Evolutionary conservation across 352 stramenopile genomes (phyloP), one percentile per base, ranked within the genome.

Genomic region (Nothophytophthora sp.): DNA sequence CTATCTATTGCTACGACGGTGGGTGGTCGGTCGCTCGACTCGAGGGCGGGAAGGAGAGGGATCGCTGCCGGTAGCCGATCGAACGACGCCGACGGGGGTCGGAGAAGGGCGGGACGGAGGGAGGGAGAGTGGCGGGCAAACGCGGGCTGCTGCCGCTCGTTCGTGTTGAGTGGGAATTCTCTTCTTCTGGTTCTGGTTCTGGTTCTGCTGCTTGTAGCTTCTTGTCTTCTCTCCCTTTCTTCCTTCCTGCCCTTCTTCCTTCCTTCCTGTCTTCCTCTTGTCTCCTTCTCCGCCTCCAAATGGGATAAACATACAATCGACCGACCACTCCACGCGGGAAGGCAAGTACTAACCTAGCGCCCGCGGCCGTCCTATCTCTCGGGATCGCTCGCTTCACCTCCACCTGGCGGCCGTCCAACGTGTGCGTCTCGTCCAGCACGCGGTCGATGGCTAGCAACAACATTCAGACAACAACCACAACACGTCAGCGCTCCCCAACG

Each of bases 381-480:
- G 79, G 88, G 50, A 98, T 92, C 25, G 91, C 91, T 45, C 84
- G 71, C 72, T 98, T 98, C 35, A 98, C 90, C 72, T 98, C 91
- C 25, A 98, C 87, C 23, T 87, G 82, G 20, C 92, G 75, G 12
- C 90, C 91, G 53, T 98, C 90, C 50, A 98, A 78, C 40, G 68
- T 90, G 66, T 98, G 91, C 50, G 86, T 77, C 59, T 96, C 77
- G 24, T 86, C 80, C 37, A 96, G 65, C 50, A 95, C 81, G 18
- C 79, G 82, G 41, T 95, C 83, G 57, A 94, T 83, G 28, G 76
- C 82, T 92, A n/a, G n/a, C n/a, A 63, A 15, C 36, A 47, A 47
- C n/a, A n/a, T n/a, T 47, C 11, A 13, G 47, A 24, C 37, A 55
- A 23, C 19, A 43, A 23, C 42, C 24, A 18, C 29, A 54, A 18